Base-by-base conservation (phyloP, 1,284 basidiomycete species). In the Fomitopsis schrenkii region DNA sequence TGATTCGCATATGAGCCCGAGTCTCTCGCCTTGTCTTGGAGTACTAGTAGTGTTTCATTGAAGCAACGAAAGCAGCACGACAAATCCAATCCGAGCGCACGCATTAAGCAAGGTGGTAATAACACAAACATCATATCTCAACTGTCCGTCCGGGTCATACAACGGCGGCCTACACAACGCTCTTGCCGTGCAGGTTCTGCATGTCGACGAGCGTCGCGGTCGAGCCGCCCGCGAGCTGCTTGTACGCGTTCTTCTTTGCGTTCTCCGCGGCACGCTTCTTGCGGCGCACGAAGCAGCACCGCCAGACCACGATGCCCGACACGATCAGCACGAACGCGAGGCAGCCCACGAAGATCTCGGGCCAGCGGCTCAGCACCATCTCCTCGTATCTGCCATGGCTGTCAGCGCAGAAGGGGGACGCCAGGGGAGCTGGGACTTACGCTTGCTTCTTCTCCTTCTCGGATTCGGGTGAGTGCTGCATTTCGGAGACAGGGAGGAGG, bases 281-380 rank as follows among this genome's bases (percentile, higher is more conserved):
- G 48, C 59, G 48, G 52, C 77, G 74, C 68, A 83, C 83, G 28
- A 50, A 33, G 73, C 89, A 91, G 73, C 86, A 90, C 57, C 80
- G 79, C 85, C 86, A 89, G 45, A 88, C 66, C 66, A 82, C 80
- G 62, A 81, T 76, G 15, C 81, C 81, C 55, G 82, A 64, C 50
- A 84, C 66, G 57, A 84, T 66, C 35, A 82, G 53, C 22, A 88
- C 73, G 62, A 85, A 76, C 3, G 77, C 72, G 42, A 91, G 75
- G 66, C 85, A 87, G 41, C 88, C 89, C 30, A 80, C 66, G 62
- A 91, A 79, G 69, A 91, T 91, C 68, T 90, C 87, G 0, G 90
- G 89, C 90, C 89, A 91, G 50, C 80, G 84, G 67, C 85, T 86
- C 62, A 90, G 80, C 30, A 91, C 77, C 76, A 81, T 76, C 71